Evolutionary conservation across 1,284 basidiomycete genomes (phyloP), one percentile per base, ranked within the genome.

Genomic region (Thelephora terrestris): DNA sequence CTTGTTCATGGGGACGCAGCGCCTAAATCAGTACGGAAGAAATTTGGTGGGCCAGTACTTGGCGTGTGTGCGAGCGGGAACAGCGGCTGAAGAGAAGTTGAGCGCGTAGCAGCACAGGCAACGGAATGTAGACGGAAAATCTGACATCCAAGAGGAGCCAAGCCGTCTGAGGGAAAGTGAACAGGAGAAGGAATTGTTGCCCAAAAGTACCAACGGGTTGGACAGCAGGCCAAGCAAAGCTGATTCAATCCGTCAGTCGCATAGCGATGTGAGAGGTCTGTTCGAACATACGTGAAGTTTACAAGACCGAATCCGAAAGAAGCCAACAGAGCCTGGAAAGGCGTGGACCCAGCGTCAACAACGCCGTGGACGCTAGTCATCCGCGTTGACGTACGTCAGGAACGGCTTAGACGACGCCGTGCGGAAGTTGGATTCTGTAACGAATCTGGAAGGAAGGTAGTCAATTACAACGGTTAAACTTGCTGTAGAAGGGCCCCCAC

Each of bases 91-190:
- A 25, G 40, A 16, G 39, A 40, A 67, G 66, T 23, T 32, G 23
- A 45, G 29, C 12, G 34, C 34, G 25, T 20, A 24, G 32, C 20
- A 40, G 34, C 39, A n/a, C 14, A 20, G 21, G 32, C 36, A 43
- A 14, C 2, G 71, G 70, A 25, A 73, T 71, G 51, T 58, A 72
- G 61, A 79, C 78, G 45, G 71, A 65, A 58, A 75, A 78, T 43
- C 79, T 80, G 25, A 81, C 81, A 51, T 79, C 65, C 29, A 87
- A 70, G 24, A 85, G 61, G 60, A 75, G 81, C 18, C 74, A 49
- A 0, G 78, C 64, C 80, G 85, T 82, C 47, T 74, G 66, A 16
- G 81, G 83, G 67, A 83, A 84, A 0, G 81, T 81, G 47, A 71
- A 68, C 18, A 87, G 64, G 21, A 87, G 65, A 1, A 88, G 67